These are phyloP conservation scores for Cladosporium phlei DNA, from an alignment of 2,329 filamentous ascomycete genomes.

Conservation along the genomic window DNA sequence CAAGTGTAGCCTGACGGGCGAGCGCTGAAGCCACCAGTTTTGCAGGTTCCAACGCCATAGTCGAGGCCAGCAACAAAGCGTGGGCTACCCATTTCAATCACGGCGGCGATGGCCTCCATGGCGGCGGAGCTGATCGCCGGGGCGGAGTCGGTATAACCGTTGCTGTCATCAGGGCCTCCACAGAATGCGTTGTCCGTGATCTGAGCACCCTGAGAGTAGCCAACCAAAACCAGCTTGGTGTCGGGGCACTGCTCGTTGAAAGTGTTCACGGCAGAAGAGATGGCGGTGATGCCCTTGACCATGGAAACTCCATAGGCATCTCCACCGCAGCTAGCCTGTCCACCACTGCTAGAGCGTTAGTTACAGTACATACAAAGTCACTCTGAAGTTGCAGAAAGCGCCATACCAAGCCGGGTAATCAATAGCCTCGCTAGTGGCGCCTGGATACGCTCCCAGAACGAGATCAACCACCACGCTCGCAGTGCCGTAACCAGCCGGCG, in stretches of 20 bases:
- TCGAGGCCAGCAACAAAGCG: conserved; percentile 51
- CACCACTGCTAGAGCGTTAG: conserved; percentile 18
- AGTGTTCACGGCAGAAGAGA: conserved; percentile 55
- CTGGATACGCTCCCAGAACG: conserved; percentile 37
- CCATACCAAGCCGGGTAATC: conserved; percentile 55
- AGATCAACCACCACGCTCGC: conserved; percentile 37
- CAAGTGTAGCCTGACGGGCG: conserved; percentile 10
- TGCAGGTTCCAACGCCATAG: conserved; percentile 60
- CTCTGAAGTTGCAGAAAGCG: conserved; percentile 44
- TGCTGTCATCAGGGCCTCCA: conserved; percentile 49
- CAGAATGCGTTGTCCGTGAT: conserved; percentile 57
- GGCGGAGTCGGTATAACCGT: conserved; percentile 21
- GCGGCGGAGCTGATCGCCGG: conserved; percentile 21
- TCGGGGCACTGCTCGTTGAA: conserved; percentile 45
- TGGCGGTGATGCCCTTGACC: conserved; percentile 51
- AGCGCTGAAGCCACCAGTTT: conserved; percentile 46
- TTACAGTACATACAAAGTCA: conserved; percentile 26
- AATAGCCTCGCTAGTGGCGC: conserved; percentile 39
- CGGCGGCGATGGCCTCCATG: conserved; percentile 17
- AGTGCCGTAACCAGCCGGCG: conserved; percentile 37
- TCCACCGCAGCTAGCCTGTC: conserved; percentile 7
- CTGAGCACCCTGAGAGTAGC: conserved; percentile 21
- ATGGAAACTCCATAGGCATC: conserved; percentile 5
- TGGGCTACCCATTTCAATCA: conserved; percentile 42
- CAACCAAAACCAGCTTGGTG: conserved; percentile 19